Base-by-base conservation (phyloP, 495 filamentous ascomycete species). In the Xylaria grammica region DNA sequence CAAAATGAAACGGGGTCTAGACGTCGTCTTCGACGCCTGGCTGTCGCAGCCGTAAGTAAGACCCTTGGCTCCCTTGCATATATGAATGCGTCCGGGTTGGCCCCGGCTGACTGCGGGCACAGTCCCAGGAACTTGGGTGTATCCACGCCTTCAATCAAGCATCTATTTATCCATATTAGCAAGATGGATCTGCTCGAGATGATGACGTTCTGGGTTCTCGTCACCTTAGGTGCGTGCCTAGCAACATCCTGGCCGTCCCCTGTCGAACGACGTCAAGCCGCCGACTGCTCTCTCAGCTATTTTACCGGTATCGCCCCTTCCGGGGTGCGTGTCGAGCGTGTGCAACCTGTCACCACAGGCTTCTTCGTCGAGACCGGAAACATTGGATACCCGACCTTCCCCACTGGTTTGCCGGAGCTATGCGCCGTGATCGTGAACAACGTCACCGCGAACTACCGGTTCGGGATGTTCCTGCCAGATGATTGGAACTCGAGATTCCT, bases 381-480 rank as follows among this genome's bases (percentile, higher is more conserved):
- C 60, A 53, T 79, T 13, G 72, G 74, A 17, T 84, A 80, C 51
- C 80, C 83, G 20, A 66, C 68, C 4, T 69, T 72, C 32, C 74
- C 81, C 0, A 77, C 75, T 8, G 64, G 72, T 6, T 74, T 86
- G 3, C 82, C 81, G 0, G 76, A 74, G 7, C 62, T 82, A 4
- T 86, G 84, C 60, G 84, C 78, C 4, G 76, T 84, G 7, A 77
- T 75, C 10, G 64, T 85, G 52, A 77, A 80, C n/a, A 82, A 83
- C 17, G 66, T 70, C 2, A 81, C 79, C 4, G 81, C 80, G 11
- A 72, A 66, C 24, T 85, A 79, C 68, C 78, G 80, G 19, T 82
- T 85, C 55, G 84, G 83, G 0, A 65, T 86, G 44, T 83, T 85
- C 69, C 65, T 86, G n/a, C 85, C 84, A 9, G 66, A 78, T 19